phyloP scores from a whole-genome alignment of 2,329 filamentous ascomycete genomes.

The Fusarium sp. region DNA sequence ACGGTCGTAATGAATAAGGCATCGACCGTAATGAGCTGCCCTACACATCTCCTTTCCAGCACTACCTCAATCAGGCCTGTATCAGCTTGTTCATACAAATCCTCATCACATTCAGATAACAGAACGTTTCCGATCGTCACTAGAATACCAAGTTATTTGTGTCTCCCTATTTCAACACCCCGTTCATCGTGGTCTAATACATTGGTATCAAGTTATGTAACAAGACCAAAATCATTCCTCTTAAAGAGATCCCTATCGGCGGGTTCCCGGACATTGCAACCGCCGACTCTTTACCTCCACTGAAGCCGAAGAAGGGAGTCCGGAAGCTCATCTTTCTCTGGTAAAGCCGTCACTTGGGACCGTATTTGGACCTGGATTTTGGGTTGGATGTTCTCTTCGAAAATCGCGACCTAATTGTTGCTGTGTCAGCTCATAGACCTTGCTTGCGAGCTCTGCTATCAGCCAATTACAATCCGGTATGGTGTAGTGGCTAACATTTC shows the following conservation, averaged over 20 bases:
- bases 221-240: background rate
- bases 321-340: background rate
- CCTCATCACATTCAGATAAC: background rate
- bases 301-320: background rate
- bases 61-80: background rate
- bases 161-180: background rate
- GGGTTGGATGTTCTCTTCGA: background rate
- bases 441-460: accelerated
- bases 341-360: background rate
- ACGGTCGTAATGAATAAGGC: background rate
- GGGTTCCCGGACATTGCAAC: background rate
- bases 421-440: background rate
- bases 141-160: background rate
- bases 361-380: background rate
- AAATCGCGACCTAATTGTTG: background rate
- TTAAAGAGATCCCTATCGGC: background rate
- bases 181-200: background rate
- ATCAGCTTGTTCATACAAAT: conserved; percentile 1
- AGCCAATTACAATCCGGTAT: background rate
- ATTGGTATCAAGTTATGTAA: background rate
- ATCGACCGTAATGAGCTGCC: conserved; percentile 11
- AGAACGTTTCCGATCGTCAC: background rate
- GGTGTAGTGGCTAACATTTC: conserved; percentile 46
- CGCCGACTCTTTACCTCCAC: background rate
- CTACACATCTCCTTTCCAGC: conserved; percentile 6